Conservation (phyloP, 163 green algal species). For the Smithsoniella earleae region DNA sequence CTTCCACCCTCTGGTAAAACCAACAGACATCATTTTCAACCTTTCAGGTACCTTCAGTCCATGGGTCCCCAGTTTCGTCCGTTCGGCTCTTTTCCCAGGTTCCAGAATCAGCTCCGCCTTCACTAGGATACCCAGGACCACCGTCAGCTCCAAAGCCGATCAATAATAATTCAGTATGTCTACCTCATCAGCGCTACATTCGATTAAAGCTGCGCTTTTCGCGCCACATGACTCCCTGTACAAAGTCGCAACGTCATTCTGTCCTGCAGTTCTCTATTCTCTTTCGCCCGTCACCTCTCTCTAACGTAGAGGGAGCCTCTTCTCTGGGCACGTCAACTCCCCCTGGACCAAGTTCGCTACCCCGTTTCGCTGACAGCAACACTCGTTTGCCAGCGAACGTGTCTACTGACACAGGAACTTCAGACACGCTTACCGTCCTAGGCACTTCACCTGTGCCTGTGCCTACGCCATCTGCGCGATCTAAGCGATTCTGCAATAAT, state of each 20-base stretch:
- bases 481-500: too few relatives aligned
- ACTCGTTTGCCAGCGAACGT: conserved; percentile 10
- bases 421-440: neutral
- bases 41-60: neutral
- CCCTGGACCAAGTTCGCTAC: neutral
- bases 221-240: neutral
- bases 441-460: conserved; percentile 24
- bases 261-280: conserved; percentile 20
- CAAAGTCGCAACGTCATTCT: neutral
- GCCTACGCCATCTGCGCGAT: neutral
- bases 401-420: neutral
- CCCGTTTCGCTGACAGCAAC: conserved; percentile 4
- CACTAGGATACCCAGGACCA: neutral
- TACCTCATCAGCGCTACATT: neutral
- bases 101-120: neutral
- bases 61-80: neutral
- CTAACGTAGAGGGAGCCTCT: neutral
- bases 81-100: neutral
- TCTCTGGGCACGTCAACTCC: neutral
- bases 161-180: neutral
- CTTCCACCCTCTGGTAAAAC: too few relatives aligned
- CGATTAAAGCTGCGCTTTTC: neutral
- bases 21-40: neutral
- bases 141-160: neutral
- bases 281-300: conserved; percentile 18